Evolutionary conservation across 2,329 filamentous ascomycete species (phyloP).

Genomic region (Colletotrichum tabaci): DNA sequence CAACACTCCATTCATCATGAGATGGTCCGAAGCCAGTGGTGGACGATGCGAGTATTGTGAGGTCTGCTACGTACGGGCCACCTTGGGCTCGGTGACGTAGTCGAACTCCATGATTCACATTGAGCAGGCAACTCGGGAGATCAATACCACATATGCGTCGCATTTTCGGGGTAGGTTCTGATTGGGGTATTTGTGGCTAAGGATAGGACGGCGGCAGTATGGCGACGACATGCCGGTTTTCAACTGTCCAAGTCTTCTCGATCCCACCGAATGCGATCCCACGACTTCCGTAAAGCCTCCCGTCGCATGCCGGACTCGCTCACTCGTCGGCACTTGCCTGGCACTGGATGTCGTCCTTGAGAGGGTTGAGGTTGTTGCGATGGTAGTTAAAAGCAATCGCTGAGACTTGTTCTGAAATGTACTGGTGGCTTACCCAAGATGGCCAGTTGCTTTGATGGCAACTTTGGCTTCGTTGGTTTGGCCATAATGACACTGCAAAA

Average conservation of each 20-base stretch:
- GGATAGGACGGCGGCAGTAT: constrained; percentile 17
- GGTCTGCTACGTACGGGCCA: constrained; percentile 7
- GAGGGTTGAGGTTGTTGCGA: constrained; percentile 7
- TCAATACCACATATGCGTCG: constrained; percentile 35
- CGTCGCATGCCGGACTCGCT: not conserved
- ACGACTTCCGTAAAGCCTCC: not conserved
- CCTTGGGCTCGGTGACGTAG: constrained; percentile 21
- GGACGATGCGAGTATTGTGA: not conserved
- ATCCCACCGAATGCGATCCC: not conserved
- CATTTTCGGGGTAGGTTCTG: constrained; percentile 31
- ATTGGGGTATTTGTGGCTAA: constrained; percentile 35
- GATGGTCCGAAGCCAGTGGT: not conserved
- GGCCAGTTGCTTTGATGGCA: constrained; percentile 82
- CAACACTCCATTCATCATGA: no score
- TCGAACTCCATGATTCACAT: constrained; percentile 32
- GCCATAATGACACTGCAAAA: constrained; percentile 34
- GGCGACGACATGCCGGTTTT: constrained; percentile 20
- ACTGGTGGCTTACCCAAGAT: constrained; percentile 76
- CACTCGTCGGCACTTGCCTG: constrained; percentile 37
- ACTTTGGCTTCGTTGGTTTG: constrained; percentile 64
- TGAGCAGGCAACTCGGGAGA: constrained; percentile 41
- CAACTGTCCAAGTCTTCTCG: constrained; percentile 13
- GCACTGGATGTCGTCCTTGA: constrained; percentile 3
- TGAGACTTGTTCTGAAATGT: constrained; percentile 35
- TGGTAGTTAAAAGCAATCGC: constrained; percentile 24